Evolutionary conservation across 345 rosid genomes (phyloP).

Genomic region (Citrus medica): DNA sequence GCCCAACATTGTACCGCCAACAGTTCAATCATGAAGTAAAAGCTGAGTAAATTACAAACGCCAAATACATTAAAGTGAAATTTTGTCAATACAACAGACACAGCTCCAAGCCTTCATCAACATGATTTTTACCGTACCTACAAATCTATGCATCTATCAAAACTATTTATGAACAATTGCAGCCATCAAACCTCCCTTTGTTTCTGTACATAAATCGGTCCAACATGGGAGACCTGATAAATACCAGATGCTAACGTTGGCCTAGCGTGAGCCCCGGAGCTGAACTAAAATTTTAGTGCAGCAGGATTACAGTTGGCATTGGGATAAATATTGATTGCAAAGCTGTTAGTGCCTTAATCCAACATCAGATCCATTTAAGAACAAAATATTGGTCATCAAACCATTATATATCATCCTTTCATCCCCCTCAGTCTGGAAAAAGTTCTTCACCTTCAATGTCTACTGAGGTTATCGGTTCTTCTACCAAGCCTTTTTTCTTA

Average conservation of each 20-base stretch:
- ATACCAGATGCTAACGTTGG: not conserved
- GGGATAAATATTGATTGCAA: not conserved
- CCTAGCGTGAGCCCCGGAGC: conserved; percentile 8
- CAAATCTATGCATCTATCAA: conserved; percentile 11
- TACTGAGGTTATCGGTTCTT: conserved; percentile 14
- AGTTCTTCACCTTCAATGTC: conserved; percentile 30
- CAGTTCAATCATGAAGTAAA: not conserved
- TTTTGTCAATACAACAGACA: not conserved
- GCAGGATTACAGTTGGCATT: not conserved
- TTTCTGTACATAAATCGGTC: conserved; percentile 26
- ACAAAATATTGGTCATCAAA: not conserved
- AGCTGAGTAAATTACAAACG: not conserved
- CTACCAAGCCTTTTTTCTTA: conserved; percentile 21
- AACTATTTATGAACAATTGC: conserved; percentile 32
- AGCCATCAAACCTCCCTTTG: conserved; percentile 11
- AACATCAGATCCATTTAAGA: not conserved
- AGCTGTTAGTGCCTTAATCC: not conserved
- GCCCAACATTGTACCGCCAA: no score
- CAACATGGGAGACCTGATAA: not conserved
- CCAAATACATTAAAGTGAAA: not conserved
- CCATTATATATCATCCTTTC: not conserved
- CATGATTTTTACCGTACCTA: not conserved
- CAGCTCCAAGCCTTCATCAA: not conserved
- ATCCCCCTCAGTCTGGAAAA: conserved; percentile 30
- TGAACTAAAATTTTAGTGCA: not conserved